These are phyloP conservation scores for Gossypium australe DNA, from an alignment of 345 rosid genomes.

Conservation along the genomic window DNA sequence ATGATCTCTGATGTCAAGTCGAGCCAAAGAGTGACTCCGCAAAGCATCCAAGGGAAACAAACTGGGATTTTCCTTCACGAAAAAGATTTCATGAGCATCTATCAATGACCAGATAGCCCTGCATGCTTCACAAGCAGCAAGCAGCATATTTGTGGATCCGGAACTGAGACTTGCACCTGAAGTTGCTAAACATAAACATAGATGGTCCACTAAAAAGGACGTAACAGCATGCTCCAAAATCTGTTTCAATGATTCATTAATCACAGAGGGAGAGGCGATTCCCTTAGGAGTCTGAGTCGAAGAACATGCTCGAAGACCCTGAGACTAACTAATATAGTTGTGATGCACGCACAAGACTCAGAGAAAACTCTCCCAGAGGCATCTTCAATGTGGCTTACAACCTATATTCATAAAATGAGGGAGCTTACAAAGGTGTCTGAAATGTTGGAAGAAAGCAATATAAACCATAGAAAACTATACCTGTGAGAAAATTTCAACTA, in stretches of 20 bases:
- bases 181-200: slow-evolving; percentile 74
- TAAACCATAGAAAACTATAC: slow-evolving; percentile 29
- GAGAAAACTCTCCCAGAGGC: slow-evolving; percentile 57
- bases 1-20: slow-evolving; percentile 52
- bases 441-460: slow-evolving; percentile 6
- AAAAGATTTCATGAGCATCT: slow-evolving; percentile 56
- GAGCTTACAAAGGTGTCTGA: slow-evolving; percentile 3
- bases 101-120: slow-evolving; percentile 71
- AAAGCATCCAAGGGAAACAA: slow-evolving; percentile 67
- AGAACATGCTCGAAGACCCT: slow-evolving; percentile 43
- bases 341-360: slow-evolving; percentile 68
- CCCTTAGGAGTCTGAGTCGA: slow-evolving; percentile 33
- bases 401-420: slow-evolving; percentile 37
- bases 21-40: slow-evolving; percentile 41
- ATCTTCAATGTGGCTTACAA: slow-evolving; percentile 56
- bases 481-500: slow-evolving; percentile 77
- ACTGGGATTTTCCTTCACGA: slow-evolving; percentile 37
- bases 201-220: slow-evolving; percentile 65
- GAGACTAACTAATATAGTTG: slow-evolving; percentile 50
- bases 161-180: slow-evolving; percentile 74
- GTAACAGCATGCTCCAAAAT: slow-evolving; percentile 73
- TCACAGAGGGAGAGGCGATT: slow-evolving; percentile 31
- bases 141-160: slow-evolving; percentile 71
- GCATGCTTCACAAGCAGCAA: slow-evolving; percentile 54
- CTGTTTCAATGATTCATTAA: slow-evolving; percentile 41